Percentiles rank a stretch among this genome's conserved stretches.
Conservation (phyloP, 768 basidiomycete genomes). For the Chalciporus pseudorubinellus region DNA sequence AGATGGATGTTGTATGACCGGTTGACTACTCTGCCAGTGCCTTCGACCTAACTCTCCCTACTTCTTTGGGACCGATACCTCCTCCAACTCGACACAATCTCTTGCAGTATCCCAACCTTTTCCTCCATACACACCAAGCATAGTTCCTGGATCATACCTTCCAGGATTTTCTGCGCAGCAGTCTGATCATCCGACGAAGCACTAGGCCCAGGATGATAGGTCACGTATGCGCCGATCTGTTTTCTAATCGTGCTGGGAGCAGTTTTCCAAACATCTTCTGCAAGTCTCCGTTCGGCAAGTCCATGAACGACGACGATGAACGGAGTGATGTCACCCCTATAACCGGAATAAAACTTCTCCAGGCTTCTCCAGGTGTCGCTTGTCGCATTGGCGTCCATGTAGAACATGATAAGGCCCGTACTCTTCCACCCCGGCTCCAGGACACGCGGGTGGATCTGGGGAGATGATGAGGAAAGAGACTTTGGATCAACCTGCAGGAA, state of each 20-base stretch:
- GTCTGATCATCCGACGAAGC: constrained; percentile 6
- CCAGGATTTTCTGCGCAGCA: constrained; percentile 10
- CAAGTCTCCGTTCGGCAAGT: constrained; percentile 4
- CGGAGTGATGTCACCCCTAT: constrained; percentile 15
- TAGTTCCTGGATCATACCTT: constrained; percentile 10
- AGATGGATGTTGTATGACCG: no score
- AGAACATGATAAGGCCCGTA: constrained; percentile 16
- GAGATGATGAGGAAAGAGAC: background rate
- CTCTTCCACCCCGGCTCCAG: constrained; percentile 3
- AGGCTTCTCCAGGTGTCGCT: constrained; percentile 13
- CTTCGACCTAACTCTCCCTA: background rate
- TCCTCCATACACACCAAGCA: constrained; percentile 17
- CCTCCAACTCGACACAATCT: constrained; percentile 18
- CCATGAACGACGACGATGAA: constrained; percentile 17
- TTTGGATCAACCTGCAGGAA: constrained; percentile 18
- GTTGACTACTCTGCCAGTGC: no score
- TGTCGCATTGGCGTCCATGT: constrained; percentile 5
- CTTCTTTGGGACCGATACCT: constrained; percentile 18
- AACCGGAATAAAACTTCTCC: constrained; percentile 12
- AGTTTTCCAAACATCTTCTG: constrained; percentile 10
- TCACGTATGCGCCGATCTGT: constrained; percentile 7
- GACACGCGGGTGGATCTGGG: background rate
- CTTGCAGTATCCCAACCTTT: constrained; percentile 12
- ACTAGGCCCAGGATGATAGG: constrained; percentile 11
- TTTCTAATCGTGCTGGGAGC: constrained; percentile 10